These are phyloP conservation scores for Claviceps citrina DNA, from an alignment of 2,329 filamentous ascomycete species.

Conservation along the genomic window DNA sequence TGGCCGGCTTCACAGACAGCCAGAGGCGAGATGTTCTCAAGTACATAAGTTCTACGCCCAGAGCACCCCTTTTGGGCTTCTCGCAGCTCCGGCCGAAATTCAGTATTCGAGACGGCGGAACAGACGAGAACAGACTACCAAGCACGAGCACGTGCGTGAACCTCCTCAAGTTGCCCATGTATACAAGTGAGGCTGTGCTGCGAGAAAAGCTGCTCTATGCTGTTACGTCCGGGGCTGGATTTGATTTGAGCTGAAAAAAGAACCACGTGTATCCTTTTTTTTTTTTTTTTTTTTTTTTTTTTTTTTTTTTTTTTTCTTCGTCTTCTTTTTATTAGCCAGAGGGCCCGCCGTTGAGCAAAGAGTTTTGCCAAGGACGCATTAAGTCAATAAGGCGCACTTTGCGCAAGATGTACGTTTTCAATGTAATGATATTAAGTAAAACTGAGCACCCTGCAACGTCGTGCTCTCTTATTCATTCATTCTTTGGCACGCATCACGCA, in stretches of 20 bases:
- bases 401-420: neutral
- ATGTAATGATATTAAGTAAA: too few species aligned
- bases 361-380: neutral
- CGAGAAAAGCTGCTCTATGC: constrained; percentile 78
- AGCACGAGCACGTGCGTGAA: constrained; percentile 96
- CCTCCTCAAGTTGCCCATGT: constrained; percentile 77
- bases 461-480: neutral
- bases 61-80: constrained; percentile 82
- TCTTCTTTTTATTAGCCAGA: neutral
- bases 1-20: constrained; percentile 57
- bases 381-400: neutral
- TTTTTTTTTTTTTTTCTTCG: neutral
- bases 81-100: constrained; percentile 72
- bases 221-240: constrained; percentile 77
- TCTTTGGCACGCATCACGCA: too few species aligned
- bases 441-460: too few species aligned
- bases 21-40: constrained; percentile 79
- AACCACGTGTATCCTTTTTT: neutral
- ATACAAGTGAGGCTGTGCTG: constrained; percentile 48
- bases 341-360: neutral
- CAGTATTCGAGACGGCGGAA: constrained; percentile 64
- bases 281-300: neutral
- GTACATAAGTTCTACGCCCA: constrained; percentile 86
- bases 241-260: constrained; percentile 57
- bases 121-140: constrained; percentile 54